Conservation (phyloP, 495 filamentous ascomycete genomes). For the Rusavskia elegans region DNA sequence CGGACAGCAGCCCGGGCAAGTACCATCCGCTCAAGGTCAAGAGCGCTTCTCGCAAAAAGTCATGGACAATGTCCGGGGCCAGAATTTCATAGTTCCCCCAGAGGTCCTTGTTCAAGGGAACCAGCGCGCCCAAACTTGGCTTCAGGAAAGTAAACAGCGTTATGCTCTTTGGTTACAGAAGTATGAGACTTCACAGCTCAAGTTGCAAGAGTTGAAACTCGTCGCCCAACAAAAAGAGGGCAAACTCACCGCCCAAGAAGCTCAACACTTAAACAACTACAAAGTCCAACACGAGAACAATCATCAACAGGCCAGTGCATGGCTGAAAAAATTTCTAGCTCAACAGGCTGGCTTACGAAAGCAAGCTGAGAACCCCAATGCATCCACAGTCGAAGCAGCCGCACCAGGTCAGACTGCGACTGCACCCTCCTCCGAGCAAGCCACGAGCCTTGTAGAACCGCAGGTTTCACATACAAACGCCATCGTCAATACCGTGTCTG, state of each 20-base stretch:
- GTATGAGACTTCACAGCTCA: constrained; percentile 26
- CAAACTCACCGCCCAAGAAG: constrained; percentile 27
- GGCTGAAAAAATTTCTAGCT: constrained; percentile 30
- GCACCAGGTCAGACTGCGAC: constrained; percentile 3
- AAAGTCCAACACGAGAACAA: constrained; percentile 23
- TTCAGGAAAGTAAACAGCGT: constrained; percentile 33
- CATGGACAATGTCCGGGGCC: constrained; percentile 24
- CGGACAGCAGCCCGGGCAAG: background rate
- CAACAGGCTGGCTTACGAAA: constrained; percentile 16
- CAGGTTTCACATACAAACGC: background rate
- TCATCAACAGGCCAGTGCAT: constrained; percentile 29
- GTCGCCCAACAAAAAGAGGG: constrained; percentile 22
- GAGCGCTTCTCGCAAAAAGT: constrained; percentile 7
- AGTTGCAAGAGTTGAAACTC: constrained; percentile 14
- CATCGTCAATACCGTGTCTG: background rate
- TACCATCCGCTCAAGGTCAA: constrained; percentile 1
- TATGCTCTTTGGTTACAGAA: constrained; percentile 38
- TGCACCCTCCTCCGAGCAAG: background rate
- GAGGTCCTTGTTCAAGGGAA: constrained; percentile 19
- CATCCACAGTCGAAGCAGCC: constrained; percentile 3
- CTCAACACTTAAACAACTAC: constrained; percentile 26
- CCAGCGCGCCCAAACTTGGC: constrained; percentile 32
- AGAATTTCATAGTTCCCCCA: constrained; percentile 31
- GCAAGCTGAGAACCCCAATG: background rate
- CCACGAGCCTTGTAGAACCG: background rate